Base-by-base conservation (phyloP, 371 early-diverging fungal genomes). In the Mortierella sp. region DNA sequence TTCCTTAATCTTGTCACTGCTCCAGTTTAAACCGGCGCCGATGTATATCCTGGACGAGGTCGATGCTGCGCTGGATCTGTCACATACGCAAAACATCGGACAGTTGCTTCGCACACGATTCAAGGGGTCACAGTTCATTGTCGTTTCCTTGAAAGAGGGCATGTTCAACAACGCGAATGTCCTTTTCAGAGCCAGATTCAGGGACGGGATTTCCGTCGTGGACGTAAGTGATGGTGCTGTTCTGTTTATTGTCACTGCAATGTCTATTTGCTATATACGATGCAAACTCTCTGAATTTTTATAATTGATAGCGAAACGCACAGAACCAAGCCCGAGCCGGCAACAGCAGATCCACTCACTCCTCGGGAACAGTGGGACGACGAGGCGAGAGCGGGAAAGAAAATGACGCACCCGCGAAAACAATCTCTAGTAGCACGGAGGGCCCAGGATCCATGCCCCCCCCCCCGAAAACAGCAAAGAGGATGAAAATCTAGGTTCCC, bases 41-140 rank as follows among this genome's bases (percentile, higher is more conserved):
- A 98, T 99, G 97, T 99, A 99, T 82, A 97, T 99, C 81, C 86
- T 99, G 49, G 99, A 99, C 84, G 99, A 99, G 82, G 96, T 99
- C 1, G 99, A 99, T 84, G 96, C 99, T 4, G 99, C 99, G 3
- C 87, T 99, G 44, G 99, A 99, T 87, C 82, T 98, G 39, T 95
- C 94, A 5, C 99, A 99, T 78, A 99, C 99, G 6, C 99, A 99
- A 78, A 97, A 97, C 64, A 99, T 99, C 80, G 99, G 99, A 3
- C 94, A 95, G 63, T 86, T 99, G 41, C 86, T 99, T 57, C 88
- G 93, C 48, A 96, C 93, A 6, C 86, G 99, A 44, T 99, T 99
- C 86, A 94, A 93, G 61, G 97, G 94, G 19, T 94, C 99, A 0
- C 99, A 99, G 81, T 99, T 99, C 80, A 94, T 99, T 46, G 94